Base-by-base conservation (phyloP, 768 basidiomycete genomes). In the Mycena crocata region DNA sequence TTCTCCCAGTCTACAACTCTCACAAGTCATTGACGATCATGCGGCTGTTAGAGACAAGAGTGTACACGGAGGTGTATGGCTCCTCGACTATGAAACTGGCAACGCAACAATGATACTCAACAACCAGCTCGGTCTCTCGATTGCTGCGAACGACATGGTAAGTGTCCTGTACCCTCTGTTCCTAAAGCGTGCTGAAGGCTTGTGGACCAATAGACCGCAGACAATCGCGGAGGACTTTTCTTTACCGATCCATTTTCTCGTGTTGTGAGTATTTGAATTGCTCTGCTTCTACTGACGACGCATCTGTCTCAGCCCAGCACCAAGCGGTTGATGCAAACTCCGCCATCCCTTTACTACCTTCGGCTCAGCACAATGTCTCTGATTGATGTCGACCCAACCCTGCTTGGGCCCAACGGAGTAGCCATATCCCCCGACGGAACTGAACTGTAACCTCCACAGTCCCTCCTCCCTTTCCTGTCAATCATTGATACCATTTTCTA, bases 321-420 rank as follows among this genome's bases (percentile, higher is more conserved):
- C 12, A 35, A 35, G 15, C 62, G 62, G 24, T 46, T 21, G 21
- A 63, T 63, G 62, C 62, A 63, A 45, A 55, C 62, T 2, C 62
- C 62, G 2, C 19, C 62, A 2, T 2, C 62, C 1, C 45, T 63
- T 10, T 56, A 63, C 13, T 63, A 63, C 21, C 62, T 63, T 8
- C 62, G 62, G 6, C 14, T 63, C 52, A 63, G 54, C 45, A 63
- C 62, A 17, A 63, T 63, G 62, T 55, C 62, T 6, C 45, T 63
- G 13, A 63, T 63, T 31, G 62, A 42, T 13, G 62, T 63, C 21
- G 62, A 63, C 28, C 51, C 62, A 23, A 63, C 51, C 26, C 52
- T 63, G 1, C 34, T 63, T 0, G 54, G 62, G 19, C 62, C 62
- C 21, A 63, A 63, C 44, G 62, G 62, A 5, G 62, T 63, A 4